Evolutionary conservation across 2,329 filamentous ascomycete species (phyloP).

Genomic region (Aspergillus phoenicis): DNA sequence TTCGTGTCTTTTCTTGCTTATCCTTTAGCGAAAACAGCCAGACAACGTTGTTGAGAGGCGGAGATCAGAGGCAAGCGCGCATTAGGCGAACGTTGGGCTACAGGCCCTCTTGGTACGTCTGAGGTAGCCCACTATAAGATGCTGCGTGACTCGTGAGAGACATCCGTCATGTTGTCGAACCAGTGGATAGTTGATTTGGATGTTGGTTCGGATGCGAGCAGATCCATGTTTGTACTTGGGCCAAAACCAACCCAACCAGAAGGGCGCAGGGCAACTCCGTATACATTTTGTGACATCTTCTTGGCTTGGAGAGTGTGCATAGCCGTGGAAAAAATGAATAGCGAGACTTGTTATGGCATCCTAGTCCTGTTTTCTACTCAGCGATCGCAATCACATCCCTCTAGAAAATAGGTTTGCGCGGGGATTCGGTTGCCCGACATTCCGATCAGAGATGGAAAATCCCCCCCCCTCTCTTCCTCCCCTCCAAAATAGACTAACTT

Average conservation of each 20-base stretch:
- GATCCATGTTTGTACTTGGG: constrained; percentile 1
- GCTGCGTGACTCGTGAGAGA: background rate
- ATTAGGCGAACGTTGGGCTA: background rate
- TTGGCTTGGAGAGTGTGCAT: background rate
- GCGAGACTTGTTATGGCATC: background rate
- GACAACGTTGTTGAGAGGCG: background rate
- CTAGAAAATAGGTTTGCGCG: background rate
- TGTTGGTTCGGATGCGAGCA: constrained; percentile 12
- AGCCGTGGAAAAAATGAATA: background rate
- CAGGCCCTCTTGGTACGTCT: background rate
- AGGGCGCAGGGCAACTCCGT: background rate
- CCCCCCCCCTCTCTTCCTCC: background rate
- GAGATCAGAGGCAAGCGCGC: background rate
- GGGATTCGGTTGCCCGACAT: background rate
- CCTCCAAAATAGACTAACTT: background rate
- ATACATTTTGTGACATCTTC: background rate
- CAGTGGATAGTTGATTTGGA: background rate
- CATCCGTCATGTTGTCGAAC: constrained; percentile 1
- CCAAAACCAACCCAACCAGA: constrained; percentile 9
- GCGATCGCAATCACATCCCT: background rate
- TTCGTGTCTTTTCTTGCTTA: background rate
- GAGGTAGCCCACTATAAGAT: background rate
- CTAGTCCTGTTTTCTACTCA: background rate
- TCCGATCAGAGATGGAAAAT: background rate
- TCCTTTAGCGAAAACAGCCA: background rate